Base-by-base conservation (phyloP, 768 basidiomycete genomes). In the Xerocomus brunneocitrinus region DNA sequence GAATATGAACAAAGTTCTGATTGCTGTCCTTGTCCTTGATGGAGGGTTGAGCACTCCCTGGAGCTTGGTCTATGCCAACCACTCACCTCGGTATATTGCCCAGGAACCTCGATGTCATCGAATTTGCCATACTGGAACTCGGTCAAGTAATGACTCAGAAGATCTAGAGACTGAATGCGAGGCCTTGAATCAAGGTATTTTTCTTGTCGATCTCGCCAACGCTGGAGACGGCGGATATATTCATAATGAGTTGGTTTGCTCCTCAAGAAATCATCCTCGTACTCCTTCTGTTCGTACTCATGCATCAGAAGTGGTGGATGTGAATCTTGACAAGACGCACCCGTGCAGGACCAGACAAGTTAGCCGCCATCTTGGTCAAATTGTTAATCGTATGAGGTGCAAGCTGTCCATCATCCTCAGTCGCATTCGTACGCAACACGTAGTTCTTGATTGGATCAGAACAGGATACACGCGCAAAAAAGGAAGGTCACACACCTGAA, bases 71-170 rank as follows among this genome's bases (percentile, higher is more conserved):
- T 28, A 40, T 43, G 12, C 28, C 8, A 34, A 64, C 24, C n/a
- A 1, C 74, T 62, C 50, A 90, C 94, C 81, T 98, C 91, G 0
- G 93, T 89, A 67, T 99, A 99, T 69, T 99, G 97, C 7, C 97
- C 97, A n/a, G 95, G 95, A 47, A 99, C 83, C 65, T 99, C 95
- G 36, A 99, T 91, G 58, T 99, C 95, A 58, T 98, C 97, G 47
- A 95, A 93, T 68, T 94, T 97, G 64, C 84, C 86, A 69, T 98
- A 94, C 61, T 98, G 95, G 77, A 98, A 99, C 70, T 98, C 97
- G 7, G 91, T 89, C 62, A 99, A 76, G 71, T 94, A 97, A 70
- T 95, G 93, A 58, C 91, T 93, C 40, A 91, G 75, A 45, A 84
- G 75, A 57, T 97, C 94, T 52, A 99, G 74, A 5, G 91, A 83